Evolutionary conservation across 2,329 filamentous ascomycete species (phyloP), one percentile per base, ranked within the genome.

Genomic region (Beauveria brongniartii): DNA sequence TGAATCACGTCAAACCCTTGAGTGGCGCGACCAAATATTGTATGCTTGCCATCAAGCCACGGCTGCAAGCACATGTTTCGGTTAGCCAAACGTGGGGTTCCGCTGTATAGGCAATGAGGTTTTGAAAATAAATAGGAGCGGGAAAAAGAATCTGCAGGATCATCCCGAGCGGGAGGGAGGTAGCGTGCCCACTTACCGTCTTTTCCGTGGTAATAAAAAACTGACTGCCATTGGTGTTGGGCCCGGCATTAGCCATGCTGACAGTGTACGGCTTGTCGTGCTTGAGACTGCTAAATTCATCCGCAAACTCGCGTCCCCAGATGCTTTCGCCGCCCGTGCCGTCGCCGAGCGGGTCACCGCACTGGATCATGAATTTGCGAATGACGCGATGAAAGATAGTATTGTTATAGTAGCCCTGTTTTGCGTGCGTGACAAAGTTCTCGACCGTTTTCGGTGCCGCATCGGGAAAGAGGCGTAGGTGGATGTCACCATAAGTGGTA

Each of bases 121-220:
- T 22, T n/a, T 52, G 30, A 59, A 34, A 52, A 44, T 26, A 44
- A 48, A 60, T 3, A 51, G 53, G 26, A 26, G 41, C 52, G 47
- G 51, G 46, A 59, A 34, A 65, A 59, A 20, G 34, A 46, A 46
- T 43, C 34, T 55, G 58, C 28, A 50, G 30, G 43, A 53, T 54
- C 50, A 52, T 52, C 44, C 46, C 26, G 54, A 58, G 50, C 46
- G 43, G 55, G 41, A 55, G 48, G 56, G 52, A 47, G 37, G 51
- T 55, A 51, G 55, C 56, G 55, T 58, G 58, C 52, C 53, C 51
- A 81, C 85, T 77, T 78, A 89, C 87, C 66, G 94, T 92, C 77
- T 96, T 96, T 75, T 97, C 95, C 0, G 93, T 97, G 0, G 94
- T 99, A 66, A 99, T 96, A 69, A 99, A 99, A 73, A 99, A 99